phyloP scores from a whole-genome alignment of 2,329 filamentous ascomycete species.

The Colletotrichum sublineola region DNA sequence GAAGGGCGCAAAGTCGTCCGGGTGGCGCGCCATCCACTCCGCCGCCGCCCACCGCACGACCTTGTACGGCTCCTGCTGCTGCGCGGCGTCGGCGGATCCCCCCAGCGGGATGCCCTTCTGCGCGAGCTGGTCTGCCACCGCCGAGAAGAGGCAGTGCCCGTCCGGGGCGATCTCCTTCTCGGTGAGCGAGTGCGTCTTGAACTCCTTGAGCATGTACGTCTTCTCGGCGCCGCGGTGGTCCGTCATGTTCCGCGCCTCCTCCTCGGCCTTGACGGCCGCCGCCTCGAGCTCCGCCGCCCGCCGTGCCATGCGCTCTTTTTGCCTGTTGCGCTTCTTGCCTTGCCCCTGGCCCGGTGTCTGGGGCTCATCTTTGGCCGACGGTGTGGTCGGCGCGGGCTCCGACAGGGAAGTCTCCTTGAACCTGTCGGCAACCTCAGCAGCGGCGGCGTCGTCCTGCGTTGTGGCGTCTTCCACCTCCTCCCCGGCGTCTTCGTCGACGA shows the following conservation, averaged over 20 bases:
- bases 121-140: slow-evolving; percentile 85
- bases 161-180: slow-evolving; percentile 89
- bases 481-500: slow-evolving; percentile 18
- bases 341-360: slow-evolving; percentile 42
- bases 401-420: slow-evolving; percentile 17
- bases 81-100: slow-evolving; percentile 13
- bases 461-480: slow-evolving; percentile 45
- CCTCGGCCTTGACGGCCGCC: slow-evolving; percentile 74
- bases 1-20: slow-evolving; percentile 88
- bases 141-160: slow-evolving; percentile 95
- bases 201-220: slow-evolving; percentile 75
- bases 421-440: slow-evolving; percentile 46
- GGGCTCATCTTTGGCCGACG: slow-evolving; percentile 30
- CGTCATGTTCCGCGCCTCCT: slow-evolving; percentile 81
- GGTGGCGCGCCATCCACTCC: slow-evolving; percentile 79
- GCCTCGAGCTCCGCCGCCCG: slow-evolving; percentile 88
- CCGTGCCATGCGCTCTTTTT: slow-evolving; percentile 91
- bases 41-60: slow-evolving; percentile 79
- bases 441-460: slow-evolving; percentile 29
- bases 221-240: slow-evolving; percentile 80
- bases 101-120: slow-evolving; percentile 62
- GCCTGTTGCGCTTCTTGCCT: slow-evolving; percentile 85
- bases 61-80: slow-evolving; percentile 65
- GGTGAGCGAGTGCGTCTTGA: slow-evolving; percentile 72
- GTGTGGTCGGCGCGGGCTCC: slow-evolving; percentile 21